These are phyloP conservation scores for Diplosphaera chodatii DNA, from an alignment of 139 green algal genomes.

Conservation along the genomic window DNA sequence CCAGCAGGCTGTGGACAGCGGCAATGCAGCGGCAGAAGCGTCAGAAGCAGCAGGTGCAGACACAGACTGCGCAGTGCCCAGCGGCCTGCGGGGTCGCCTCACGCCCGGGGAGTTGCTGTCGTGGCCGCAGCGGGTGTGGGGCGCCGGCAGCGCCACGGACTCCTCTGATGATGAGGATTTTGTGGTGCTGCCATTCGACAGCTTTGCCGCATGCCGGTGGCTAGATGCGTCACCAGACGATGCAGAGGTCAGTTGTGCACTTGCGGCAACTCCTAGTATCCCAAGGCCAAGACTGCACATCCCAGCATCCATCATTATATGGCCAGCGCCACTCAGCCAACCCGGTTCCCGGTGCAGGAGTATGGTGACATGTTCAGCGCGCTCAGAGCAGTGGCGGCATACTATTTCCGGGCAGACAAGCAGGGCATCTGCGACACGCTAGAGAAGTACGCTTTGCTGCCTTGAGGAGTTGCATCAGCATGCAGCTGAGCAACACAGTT, in stretches of 20 bases:
- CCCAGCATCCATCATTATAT: too few relatives aligned
- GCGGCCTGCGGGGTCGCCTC: not conserved
- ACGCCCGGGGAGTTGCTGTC: not conserved
- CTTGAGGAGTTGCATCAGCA: too few relatives aligned
- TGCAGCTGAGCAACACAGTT: too few relatives aligned
- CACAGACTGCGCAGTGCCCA: not conserved
- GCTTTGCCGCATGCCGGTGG: slow-evolving; percentile 27
- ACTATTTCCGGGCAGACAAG: slow-evolving; percentile 26
- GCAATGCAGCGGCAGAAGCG: too few relatives aligned
- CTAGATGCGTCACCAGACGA: slow-evolving; percentile 17
- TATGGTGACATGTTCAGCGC: slow-evolving; percentile 22
- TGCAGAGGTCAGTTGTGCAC: not conserved
- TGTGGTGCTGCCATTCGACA: slow-evolving; percentile 20
- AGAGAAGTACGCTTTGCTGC: slow-evolving; percentile 13
- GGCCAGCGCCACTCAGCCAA: too few relatives aligned
- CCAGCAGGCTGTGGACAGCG: too few relatives aligned
- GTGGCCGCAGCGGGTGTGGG: not conserved
- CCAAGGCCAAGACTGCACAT: too few relatives aligned
- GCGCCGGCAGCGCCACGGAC: not conserved
- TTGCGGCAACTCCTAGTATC: too few relatives aligned
- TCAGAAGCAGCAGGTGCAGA: not conserved
- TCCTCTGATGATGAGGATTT: not conserved
- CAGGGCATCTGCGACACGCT: slow-evolving; percentile 26
- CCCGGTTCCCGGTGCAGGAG: slow-evolving; percentile 2
- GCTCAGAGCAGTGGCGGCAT: slow-evolving; percentile 18